These are phyloP conservation scores for Crataegus laevigata DNA, from an alignment of 306 rosid genomes.

Conservation along the genomic window DNA sequence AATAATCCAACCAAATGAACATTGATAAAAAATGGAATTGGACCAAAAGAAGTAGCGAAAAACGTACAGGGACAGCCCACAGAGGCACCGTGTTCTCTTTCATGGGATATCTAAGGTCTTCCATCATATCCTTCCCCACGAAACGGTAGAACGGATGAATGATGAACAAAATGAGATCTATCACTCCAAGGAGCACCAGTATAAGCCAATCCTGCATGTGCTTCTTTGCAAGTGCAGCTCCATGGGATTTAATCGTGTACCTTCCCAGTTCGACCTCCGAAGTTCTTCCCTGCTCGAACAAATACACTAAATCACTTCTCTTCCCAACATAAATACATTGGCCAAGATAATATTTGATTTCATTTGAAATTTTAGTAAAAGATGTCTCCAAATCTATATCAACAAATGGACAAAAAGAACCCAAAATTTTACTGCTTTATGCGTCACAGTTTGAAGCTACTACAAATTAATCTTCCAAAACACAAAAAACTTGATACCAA, in stretches of 20 bases:
- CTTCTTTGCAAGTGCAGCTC: conserved; percentile 60
- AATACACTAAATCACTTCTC: not conserved
- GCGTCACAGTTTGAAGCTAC: not conserved
- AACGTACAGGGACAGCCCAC: conserved; percentile 90
- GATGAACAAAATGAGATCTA: conserved; percentile 38
- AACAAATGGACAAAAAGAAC: not conserved
- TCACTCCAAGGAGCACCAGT: conserved; percentile 48
- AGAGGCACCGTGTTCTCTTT: conserved; percentile 73
- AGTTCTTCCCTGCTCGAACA: conserved; percentile 20
- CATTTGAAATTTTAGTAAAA: not conserved
- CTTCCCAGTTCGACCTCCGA: conserved; percentile 38
- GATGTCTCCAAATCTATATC: not conserved
- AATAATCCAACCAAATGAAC: not conserved
- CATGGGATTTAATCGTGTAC: conserved; percentile 77
- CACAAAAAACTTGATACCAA: not conserved
- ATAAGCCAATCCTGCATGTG: conserved; percentile 79
- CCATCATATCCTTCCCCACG: conserved; percentile 91
- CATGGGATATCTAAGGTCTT: conserved; percentile 76
- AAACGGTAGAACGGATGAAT: conserved; percentile 79
- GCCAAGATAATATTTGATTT: not conserved
- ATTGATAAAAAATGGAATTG: not conserved
- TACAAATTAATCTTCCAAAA: not conserved
- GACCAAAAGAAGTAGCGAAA: not conserved
- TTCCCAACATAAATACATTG: not conserved
- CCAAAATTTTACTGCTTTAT: not conserved